A percentile compares a stretch with the other conserved stretches of the same genome.
These are phyloP conservation scores for Chloromonas sp. DNA, from an alignment of 163 green algal genomes.

Conservation along the genomic window DNA sequence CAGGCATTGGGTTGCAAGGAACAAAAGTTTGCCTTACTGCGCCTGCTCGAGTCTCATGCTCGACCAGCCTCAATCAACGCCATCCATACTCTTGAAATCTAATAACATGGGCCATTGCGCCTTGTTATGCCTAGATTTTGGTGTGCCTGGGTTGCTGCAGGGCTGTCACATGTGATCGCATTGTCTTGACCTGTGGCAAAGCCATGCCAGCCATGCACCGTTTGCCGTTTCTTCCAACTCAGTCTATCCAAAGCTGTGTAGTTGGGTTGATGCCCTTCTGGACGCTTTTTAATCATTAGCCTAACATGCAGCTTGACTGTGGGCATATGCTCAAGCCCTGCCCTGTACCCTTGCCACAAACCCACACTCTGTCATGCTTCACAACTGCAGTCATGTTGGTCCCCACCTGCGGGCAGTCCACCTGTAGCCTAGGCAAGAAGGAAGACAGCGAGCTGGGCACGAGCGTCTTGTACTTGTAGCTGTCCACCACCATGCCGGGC, in stretches of 20 bases:
- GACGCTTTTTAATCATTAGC: background rate
- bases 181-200: too few species aligned
- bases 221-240: too few species aligned
- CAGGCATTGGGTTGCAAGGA: background rate
- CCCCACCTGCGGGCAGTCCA: slow-evolving; percentile 18
- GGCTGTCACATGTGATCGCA: too few species aligned
- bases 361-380: background rate
- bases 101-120: background rate
- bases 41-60: too few species aligned
- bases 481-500: slow-evolving; percentile 19
- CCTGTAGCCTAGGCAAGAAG: slow-evolving; percentile 21
- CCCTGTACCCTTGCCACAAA: background rate
- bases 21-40: too few species aligned
- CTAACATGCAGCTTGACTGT: too few species aligned
- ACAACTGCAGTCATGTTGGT: background rate
- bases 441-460: slow-evolving; percentile 17
- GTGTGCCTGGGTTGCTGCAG: background rate
- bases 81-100: too few species aligned
- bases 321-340: background rate
- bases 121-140: too few species aligned
- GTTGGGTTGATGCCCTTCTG: background rate
- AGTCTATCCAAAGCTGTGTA: too few species aligned
- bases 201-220: too few species aligned
- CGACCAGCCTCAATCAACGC: background rate
- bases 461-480: slow-evolving; percentile 12